Percentiles rank a stretch among this genome's conserved stretches.
Conservation (phyloP, 805 yeast genomes). For the Candida silvatica region DNA sequence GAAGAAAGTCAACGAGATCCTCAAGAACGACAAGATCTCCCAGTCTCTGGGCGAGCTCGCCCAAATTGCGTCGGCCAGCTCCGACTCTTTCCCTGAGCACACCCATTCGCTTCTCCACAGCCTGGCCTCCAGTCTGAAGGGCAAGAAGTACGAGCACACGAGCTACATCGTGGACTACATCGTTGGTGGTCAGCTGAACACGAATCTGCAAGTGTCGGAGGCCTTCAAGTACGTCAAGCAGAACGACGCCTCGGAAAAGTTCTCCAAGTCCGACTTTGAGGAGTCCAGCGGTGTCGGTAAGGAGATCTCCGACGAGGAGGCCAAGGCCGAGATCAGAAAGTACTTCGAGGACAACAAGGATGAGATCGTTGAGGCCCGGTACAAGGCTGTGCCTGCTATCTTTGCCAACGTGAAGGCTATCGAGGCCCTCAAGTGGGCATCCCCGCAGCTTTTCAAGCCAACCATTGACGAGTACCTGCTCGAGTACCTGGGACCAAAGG, state of each 20-base stretch:
- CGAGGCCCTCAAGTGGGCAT: conserved; percentile 84
- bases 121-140: conserved; percentile 66
- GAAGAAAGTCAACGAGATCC: conserved; percentile 67
- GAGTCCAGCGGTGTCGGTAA: conserved; percentile 77
- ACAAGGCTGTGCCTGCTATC: conserved; percentile 67
- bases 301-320: conserved; percentile 57
- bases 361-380: conserved; percentile 64
- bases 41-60: conserved; percentile 56
- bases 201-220: conserved; percentile 70
- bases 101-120: conserved; percentile 62
- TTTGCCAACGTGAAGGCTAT: conserved; percentile 70
- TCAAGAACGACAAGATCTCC: conserved; percentile 81
- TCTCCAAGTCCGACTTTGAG: conserved; percentile 45
- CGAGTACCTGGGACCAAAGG: conserved; percentile 82
- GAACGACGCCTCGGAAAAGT: conserved; percentile 26
- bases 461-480: conserved; percentile 72
- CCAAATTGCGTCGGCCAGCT: background rate
- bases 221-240: conserved; percentile 67
- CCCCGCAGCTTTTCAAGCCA: conserved; percentile 81
- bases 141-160: conserved; percentile 41
- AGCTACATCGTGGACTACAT: conserved; percentile 52
- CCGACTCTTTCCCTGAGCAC: conserved; percentile 27
- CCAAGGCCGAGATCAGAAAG: conserved; percentile 43
- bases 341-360: conserved; percentile 54
- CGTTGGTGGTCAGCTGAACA: conserved; percentile 51